These are phyloP conservation scores for Kwoniella newhampshirensis DNA, from an alignment of 768 basidiomycete genomes.

Conservation along the genomic window DNA sequence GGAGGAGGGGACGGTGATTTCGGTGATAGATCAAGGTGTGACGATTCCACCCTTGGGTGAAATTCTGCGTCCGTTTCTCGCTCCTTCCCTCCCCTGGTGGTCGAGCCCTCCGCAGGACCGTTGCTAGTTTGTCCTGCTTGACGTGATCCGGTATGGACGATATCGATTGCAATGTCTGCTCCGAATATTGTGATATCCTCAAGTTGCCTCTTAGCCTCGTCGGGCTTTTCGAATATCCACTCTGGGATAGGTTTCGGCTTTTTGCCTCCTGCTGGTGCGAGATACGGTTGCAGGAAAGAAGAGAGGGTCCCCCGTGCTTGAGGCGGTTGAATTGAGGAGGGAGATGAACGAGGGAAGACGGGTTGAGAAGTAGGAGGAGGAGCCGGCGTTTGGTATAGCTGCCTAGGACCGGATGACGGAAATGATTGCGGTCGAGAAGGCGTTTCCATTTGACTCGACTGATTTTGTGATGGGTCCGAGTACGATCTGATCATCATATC, in stretches of 20 bases:
- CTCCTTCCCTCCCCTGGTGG: not conserved
- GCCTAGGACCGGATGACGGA: not conserved
- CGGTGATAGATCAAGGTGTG: not conserved
- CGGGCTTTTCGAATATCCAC: slow-evolving; percentile 34
- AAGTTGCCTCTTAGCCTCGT: slow-evolving; percentile 15
- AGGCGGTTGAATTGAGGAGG: not conserved
- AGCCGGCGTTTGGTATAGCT: slow-evolving; percentile 2
- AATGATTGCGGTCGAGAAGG: slow-evolving; percentile 4
- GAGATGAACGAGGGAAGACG: not conserved
- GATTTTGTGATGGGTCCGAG: slow-evolving; percentile 18
- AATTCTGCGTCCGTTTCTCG: not conserved
- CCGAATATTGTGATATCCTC: slow-evolving; percentile 35
- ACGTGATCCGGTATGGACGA: not conserved
- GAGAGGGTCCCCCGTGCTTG: not conserved
- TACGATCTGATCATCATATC: slow-evolving; percentile 14
- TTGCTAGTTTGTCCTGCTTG: not conserved
- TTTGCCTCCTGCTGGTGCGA: slow-evolving; percentile 8
- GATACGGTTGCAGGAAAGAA: slow-evolving; percentile 24
- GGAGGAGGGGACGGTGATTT: not conserved
- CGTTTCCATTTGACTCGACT: slow-evolving; percentile 10
- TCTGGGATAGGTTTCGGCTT: slow-evolving; percentile 33
- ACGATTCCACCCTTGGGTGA: too few species aligned
- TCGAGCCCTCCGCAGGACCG: too few species aligned
- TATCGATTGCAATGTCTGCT: not conserved
- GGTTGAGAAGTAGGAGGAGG: not conserved